phyloP scores from a whole-genome alignment of 2,329 filamentous ascomycete genomes.

The Coleophoma cylindrospora region DNA sequence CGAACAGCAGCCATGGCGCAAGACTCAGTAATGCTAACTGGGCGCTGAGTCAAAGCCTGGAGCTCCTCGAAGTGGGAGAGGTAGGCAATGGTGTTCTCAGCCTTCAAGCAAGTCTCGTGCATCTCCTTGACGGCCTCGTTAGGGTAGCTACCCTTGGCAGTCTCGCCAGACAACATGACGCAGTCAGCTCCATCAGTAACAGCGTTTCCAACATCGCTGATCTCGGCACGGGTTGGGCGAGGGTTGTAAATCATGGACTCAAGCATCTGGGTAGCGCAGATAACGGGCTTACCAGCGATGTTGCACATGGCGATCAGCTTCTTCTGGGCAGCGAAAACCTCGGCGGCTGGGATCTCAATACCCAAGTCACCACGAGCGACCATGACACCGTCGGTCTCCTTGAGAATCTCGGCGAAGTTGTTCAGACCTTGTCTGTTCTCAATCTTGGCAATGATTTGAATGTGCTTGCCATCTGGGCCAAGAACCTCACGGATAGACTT shows the following conservation, averaged over 20 bases:
- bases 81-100: slow-evolving; percentile 96
- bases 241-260: slow-evolving; percentile 99
- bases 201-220: slow-evolving; percentile 97
- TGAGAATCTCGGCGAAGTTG: slow-evolving; percentile 97
- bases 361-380: slow-evolving; percentile 97
- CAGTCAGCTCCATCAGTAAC: slow-evolving; percentile 97
- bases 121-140: slow-evolving; percentile 92
- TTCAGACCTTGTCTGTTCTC: slow-evolving; percentile 99
- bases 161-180: slow-evolving; percentile 99
- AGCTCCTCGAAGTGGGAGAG: slow-evolving; percentile 96
- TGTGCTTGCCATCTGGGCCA: slow-evolving; percentile 86
- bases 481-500: slow-evolving; percentile 86
- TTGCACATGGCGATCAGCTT: slow-evolving; percentile 99
- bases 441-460: slow-evolving; percentile 99
- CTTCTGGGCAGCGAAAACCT: slow-evolving; percentile 99
- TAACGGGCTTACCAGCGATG: slow-evolving; percentile 96
- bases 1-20: slow-evolving; percentile 97
- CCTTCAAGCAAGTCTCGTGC: slow-evolving; percentile 95
- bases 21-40: slow-evolving; percentile 84
- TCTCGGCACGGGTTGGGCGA: slow-evolving; percentile 94
- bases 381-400: slow-evolving; percentile 98
- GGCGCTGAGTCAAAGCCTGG: slow-evolving; percentile 74
- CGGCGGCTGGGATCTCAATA: slow-evolving; percentile 96
- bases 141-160: slow-evolving; percentile 95
- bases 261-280: slow-evolving; percentile 99